Evolutionary conservation across 208 protist genomes (phyloP).

Genomic region (Tritrichomonas foetus): DNA sequence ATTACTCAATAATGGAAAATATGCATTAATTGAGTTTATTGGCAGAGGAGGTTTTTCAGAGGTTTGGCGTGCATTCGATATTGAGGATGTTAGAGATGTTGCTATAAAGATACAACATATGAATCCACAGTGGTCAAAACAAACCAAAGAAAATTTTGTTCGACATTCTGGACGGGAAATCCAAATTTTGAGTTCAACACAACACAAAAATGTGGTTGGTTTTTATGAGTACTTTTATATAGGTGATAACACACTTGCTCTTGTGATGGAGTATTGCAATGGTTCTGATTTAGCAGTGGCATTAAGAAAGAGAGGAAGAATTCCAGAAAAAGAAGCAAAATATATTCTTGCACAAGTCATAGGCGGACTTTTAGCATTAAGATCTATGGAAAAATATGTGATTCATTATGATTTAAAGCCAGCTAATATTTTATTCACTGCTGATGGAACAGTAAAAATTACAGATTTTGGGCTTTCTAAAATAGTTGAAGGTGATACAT

Average conservation of each 20-base stretch:
- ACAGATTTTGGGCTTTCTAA: not conserved
- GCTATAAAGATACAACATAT: not conserved
- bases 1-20: not conserved
- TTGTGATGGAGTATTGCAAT: constrained; percentile 17
- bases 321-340: not conserved
- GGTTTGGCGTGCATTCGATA: not conserved
- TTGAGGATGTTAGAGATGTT: not conserved
- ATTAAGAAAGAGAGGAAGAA: not conserved
- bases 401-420: constrained; percentile 17
- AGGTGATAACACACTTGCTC: not conserved
- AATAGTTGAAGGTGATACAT: not conserved
- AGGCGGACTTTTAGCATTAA: not conserved
- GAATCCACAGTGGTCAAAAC: not conserved
- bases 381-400: not conserved
- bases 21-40: not conserved
- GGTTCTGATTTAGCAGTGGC: not conserved
- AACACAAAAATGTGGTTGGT: not conserved
- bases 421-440: not conserved
- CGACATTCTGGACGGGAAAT: not conserved
- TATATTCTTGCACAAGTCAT: not conserved
- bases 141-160: not conserved
- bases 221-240: constrained; percentile 3
- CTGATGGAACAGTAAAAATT: not conserved
- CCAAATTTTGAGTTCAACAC: not conserved
- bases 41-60: not conserved